Evolutionary conservation across 1,284 basidiomycete genomes (phyloP).

Genomic region (Veloboletus limbatus): DNA sequence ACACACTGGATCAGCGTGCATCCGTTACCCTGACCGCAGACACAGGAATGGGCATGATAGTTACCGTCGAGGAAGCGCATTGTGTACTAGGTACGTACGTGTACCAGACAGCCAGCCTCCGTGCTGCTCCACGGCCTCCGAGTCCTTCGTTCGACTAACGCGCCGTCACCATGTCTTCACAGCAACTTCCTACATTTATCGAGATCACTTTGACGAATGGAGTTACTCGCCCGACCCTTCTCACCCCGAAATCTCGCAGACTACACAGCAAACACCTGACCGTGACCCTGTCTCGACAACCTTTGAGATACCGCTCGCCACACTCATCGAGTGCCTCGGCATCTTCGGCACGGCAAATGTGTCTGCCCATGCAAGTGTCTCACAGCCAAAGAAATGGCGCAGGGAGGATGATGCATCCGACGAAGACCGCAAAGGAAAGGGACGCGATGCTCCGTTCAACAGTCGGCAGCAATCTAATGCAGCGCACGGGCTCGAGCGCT

Average conservation of each 20-base stretch:
- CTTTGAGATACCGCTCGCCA: conserved; percentile 82
- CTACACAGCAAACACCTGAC: conserved; percentile 10
- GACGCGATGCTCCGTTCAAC: conserved; percentile 13
- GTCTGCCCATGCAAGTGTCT: conserved; percentile 27
- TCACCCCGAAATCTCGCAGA: conserved; percentile 23
- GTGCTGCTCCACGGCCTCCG: conserved; percentile 1
- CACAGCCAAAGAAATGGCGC: conserved; percentile 46
- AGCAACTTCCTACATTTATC: conserved; percentile 87
- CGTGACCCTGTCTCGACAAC: conserved; percentile 36
- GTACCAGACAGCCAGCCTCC: conserved; percentile 8
- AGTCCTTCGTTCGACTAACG: neutral
- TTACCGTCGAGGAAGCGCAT: conserved; percentile 85
- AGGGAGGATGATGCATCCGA: conserved; percentile 50
- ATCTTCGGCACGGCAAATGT: conserved; percentile 80
- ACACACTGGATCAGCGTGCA: conserved; percentile 56
- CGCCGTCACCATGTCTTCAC: neutral
- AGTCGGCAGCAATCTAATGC: conserved; percentile 13
- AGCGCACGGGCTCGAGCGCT: conserved; percentile 44
- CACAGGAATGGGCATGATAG: conserved; percentile 76
- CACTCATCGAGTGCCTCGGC: conserved; percentile 85
- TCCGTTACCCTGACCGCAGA: conserved; percentile 63
- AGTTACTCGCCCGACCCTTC: conserved; percentile 15
- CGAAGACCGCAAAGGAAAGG: conserved; percentile 32
- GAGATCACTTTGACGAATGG: conserved; percentile 76
- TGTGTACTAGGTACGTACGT: conserved; percentile 73